Evolutionary conservation across 2,329 filamentous ascomycete species (phyloP), one percentile per base, ranked within the genome.

Genomic region (Hymenotorrendiella dingleyae): DNA sequence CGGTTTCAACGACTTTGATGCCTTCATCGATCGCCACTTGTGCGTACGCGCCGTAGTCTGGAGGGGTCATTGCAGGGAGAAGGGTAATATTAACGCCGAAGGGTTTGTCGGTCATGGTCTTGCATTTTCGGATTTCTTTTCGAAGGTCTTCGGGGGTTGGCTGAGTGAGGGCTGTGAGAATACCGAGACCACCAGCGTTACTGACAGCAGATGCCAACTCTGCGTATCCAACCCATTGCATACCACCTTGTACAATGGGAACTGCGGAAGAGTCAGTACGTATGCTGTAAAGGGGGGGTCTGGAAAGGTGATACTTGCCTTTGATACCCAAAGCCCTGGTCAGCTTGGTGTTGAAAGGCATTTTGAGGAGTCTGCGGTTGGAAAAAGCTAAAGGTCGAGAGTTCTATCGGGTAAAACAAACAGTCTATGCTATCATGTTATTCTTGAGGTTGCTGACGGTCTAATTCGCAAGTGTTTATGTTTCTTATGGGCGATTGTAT

Each of bases 71-170:
- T 43, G 90, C 78, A 21, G 93, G 93, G 34, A 97, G 82, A 49
- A 97, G 82, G 7, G 93, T 98, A 55, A 97, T 78, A 70, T 98
- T 98, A 57, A 97, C 91, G 59, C 76, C 93, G 65, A 98, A 97
- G 14, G 86, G 86, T 52, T 80, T 75, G 49, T 73, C 71, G 44
- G 86, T 93, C 71, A 97, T 80, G 52, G 73, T 78, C 55, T 82
- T 84, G 73, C 87, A 94, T 68, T 79, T 82, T 51, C 78, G 83
- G 67, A 98, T 98, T 71, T 98, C 93, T 61, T 86, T 85, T 65
- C 91, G 89, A 43, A 98, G 82, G 62, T 87, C 89, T 65, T 89
- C 86, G 36, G 93, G 91, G 12, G 86, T 84, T 24, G 93, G 86
- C 76, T 94, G 94, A 41, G 94, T 97, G 60, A 97, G 81, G 36